Evolutionary conservation across 768 basidiomycete genomes (phyloP).

Genomic region (Mycena alexandri): DNA sequence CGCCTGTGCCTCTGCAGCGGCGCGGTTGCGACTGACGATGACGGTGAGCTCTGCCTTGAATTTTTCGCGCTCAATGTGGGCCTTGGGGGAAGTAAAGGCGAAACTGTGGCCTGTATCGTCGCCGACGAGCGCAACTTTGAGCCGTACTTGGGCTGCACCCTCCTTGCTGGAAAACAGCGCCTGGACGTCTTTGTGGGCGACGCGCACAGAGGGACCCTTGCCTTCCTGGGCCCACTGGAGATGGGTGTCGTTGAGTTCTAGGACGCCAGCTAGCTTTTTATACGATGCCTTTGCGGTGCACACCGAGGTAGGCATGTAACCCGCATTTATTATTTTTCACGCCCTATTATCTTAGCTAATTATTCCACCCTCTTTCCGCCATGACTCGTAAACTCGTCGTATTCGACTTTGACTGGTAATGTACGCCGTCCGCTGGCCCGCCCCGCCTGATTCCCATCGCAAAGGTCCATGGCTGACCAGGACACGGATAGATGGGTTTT

Average conservation of each 20-base stretch:
- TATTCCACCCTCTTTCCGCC: not conserved
- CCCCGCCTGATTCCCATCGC: conserved; percentile 25
- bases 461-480: conserved; percentile 92
- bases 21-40: conserved; percentile 82
- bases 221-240: conserved; percentile 87
- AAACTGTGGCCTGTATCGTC: conserved; percentile 87
- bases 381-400: conserved; percentile 78
- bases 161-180: conserved; percentile 91
- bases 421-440: conserved; percentile 11
- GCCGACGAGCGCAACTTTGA: conserved; percentile 78
- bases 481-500: conserved; percentile 96
- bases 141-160: conserved; percentile 80
- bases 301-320: conserved; percentile 72
- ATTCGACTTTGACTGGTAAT: conserved; percentile 96
- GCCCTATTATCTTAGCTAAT: conserved; percentile 44
- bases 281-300: conserved; percentile 84
- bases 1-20: conserved; percentile 49
- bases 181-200: conserved; percentile 71
- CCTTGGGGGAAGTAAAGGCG: conserved; percentile 80
- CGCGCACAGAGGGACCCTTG: conserved; percentile 73
- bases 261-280: conserved; percentile 84
- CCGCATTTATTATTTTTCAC: conserved; percentile 3
- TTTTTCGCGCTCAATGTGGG: conserved; percentile 79
- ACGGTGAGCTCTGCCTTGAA: conserved; percentile 86
- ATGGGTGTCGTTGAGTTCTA: conserved; percentile 79